Base-by-base conservation (phyloP, 179 eudicot species). In the Spinacia oleracea region DNA sequence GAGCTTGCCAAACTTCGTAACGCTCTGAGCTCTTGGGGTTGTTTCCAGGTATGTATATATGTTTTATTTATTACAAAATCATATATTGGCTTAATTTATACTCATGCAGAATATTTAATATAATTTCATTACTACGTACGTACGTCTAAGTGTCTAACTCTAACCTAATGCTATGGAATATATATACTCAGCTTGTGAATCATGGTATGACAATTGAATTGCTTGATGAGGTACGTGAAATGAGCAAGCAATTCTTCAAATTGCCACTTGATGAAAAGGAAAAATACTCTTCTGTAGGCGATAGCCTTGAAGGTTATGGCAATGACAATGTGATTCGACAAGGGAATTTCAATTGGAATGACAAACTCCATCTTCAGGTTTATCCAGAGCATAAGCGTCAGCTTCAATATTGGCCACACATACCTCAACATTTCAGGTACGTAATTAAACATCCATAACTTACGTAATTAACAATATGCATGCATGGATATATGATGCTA, bases 21-120 rank as follows among this genome's bases (percentile, higher is more conserved):
- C 46, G 82, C 83, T 48, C 83, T 87, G 74, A 62, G 53, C 62
- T 79, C 84, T n/a, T 87, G 86, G 85, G 89, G 89, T 35, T 85
- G 86, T 78, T 79, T 79, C 73, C 88, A 85, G 89, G 87, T 84
- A 34, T 46, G 56, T 45, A 11, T 50, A 31, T 14, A 34, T 6
- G 12, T 14, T 45, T 45, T 9, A 45, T n/a, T n/a, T n/a, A n/a
- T n/a, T n/a, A n/a, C n/a, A n/a, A n/a, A n/a, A n/a, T n/a, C n/a
- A n/a, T n/a, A n/a, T n/a, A n/a, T n/a, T n/a, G n/a, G n/a, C n/a
- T n/a, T n/a, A n/a, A n/a, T n/a, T n/a, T n/a, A n/a, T n/a, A n/a
- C n/a, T n/a, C n/a, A n/a, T n/a, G n/a, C n/a, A n/a, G n/a, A n/a
- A n/a, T n/a, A n/a, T n/a, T n/a, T n/a, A n/a, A n/a, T n/a, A n/a